phyloP scores from a whole-genome alignment of 208 protist genomes.

The Acanthamoeba triangularis region DNA sequence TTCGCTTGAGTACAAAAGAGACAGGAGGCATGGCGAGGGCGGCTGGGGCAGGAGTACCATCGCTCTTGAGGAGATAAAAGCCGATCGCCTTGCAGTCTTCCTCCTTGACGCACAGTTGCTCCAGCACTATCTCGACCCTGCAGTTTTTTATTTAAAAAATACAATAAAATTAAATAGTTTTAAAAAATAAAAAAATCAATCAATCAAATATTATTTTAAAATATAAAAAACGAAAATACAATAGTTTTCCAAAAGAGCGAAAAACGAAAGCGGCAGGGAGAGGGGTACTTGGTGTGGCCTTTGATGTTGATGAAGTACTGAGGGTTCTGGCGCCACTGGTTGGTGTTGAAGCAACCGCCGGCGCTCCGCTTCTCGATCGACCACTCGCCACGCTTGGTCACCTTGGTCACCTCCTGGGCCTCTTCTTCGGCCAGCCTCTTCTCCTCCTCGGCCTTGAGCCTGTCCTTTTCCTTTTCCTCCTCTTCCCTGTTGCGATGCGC shows the following conservation, averaged over 20 bases:
- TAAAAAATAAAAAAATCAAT: neutral
- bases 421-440: neutral
- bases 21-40: neutral
- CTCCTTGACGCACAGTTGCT: neutral
- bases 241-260: neutral
- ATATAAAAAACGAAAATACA: no score
- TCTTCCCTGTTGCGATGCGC: constrained; percentile 16
- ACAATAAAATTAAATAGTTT: neutral
- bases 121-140: constrained; percentile 34
- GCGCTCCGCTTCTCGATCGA: constrained; percentile 12
- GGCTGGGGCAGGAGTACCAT: neutral
- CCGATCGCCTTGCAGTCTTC: constrained; percentile 35
- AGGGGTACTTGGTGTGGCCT: neutral
- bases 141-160: neutral
- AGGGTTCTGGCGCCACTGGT: constrained; percentile 44
- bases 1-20: no score
- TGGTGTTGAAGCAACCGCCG: constrained; percentile 71
- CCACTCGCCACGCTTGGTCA: neutral
- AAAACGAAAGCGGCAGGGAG: neutral
- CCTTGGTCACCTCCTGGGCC: constrained; percentile 7
- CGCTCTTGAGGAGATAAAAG: constrained; percentile 71
- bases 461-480: constrained; percentile 44
- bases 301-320: constrained; percentile 57
- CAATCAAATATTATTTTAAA: neutral
- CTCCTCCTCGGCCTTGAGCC: neutral